Conservation (phyloP, 169 alveolate genomes). For the Eimeria acervulina region DNA sequence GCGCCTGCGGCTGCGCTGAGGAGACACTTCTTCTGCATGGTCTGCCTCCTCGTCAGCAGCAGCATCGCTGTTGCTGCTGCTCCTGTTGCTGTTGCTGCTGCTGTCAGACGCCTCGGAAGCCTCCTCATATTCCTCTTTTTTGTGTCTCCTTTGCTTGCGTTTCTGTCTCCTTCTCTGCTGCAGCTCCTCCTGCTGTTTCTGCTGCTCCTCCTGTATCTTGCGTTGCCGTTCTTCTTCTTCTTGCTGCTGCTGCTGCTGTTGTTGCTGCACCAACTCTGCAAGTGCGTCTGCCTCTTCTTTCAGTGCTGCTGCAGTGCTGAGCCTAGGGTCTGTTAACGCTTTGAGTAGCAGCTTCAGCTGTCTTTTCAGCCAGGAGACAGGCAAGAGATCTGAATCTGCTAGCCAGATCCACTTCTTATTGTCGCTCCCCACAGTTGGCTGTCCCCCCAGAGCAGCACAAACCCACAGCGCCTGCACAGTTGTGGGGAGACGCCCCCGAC, state of each 20-base stretch:
- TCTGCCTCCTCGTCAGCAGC: conserved; percentile 16
- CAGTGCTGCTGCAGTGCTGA: conserved; percentile 57
- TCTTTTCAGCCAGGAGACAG: conserved; percentile 66
- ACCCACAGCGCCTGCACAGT: conserved; percentile 66
- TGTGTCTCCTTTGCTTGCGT: conserved; percentile 1
- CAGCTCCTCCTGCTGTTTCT: conserved; percentile 25
- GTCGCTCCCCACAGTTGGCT: conserved; percentile 41
- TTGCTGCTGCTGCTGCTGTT: conserved; percentile 48
- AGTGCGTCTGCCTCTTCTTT: conserved; percentile 40
- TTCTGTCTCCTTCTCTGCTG: not conserved
- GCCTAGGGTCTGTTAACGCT: conserved; percentile 26
- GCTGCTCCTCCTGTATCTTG: not conserved
- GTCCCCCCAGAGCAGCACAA: conserved; percentile 79
- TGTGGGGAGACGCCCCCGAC: conserved; percentile 35
- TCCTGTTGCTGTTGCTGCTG: not conserved
- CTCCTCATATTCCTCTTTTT: not conserved
- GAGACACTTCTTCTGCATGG: not conserved
- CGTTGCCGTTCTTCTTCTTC: not conserved
- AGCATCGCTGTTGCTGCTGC: not conserved
- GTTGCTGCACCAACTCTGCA: conserved; percentile 44
- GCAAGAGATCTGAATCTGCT: not conserved
- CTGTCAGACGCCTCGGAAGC: not conserved
- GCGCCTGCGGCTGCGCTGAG: not conserved
- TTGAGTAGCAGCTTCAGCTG: conserved; percentile 52
- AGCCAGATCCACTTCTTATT: conserved; percentile 63